Percentiles rank a stretch among this genome's conserved stretches.
Conservation (phyloP, 176 grass and related monocot genomes). For the Paspalum notatum region DNA sequence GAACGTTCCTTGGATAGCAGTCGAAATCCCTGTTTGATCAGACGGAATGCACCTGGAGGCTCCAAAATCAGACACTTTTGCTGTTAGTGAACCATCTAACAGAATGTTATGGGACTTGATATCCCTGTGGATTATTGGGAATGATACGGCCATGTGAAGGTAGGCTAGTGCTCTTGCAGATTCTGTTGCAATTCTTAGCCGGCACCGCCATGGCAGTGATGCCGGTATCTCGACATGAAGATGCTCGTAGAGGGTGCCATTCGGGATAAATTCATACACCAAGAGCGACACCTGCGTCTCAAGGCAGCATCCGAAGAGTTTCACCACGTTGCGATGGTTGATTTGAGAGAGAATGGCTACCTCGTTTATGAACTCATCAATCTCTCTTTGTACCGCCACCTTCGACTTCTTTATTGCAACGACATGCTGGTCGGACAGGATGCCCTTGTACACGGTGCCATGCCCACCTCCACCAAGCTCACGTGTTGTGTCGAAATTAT, state of each 20-base stretch:
- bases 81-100: not conserved
- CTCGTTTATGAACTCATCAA: slow-evolving; percentile 65
- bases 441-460: slow-evolving; percentile 56
- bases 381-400: slow-evolving; percentile 44
- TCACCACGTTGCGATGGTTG: slow-evolving; percentile 57
- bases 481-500: not conserved
- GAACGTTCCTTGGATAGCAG: slow-evolving; percentile 54
- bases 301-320: slow-evolving; percentile 62
- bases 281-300: slow-evolving; percentile 61
- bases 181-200: not conserved
- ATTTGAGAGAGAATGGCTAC: slow-evolving; percentile 60
- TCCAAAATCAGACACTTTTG: slow-evolving; percentile 66
- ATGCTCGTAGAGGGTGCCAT: slow-evolving; percentile 55
- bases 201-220: slow-evolving; percentile 35
- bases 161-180: not conserved
- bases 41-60: slow-evolving; percentile 57
- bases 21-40: slow-evolving; percentile 49
- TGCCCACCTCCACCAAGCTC: slow-evolving; percentile 50
- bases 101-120: slow-evolving; percentile 41
- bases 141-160: not conserved
- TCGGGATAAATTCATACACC: slow-evolving; percentile 63
- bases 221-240: slow-evolving; percentile 18
- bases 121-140: not conserved
- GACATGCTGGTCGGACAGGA: slow-evolving; percentile 35
- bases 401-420: slow-evolving; percentile 73